Base-by-base conservation (phyloP, 768 basidiomycete genomes). In the Lactarius sp. region DNA sequence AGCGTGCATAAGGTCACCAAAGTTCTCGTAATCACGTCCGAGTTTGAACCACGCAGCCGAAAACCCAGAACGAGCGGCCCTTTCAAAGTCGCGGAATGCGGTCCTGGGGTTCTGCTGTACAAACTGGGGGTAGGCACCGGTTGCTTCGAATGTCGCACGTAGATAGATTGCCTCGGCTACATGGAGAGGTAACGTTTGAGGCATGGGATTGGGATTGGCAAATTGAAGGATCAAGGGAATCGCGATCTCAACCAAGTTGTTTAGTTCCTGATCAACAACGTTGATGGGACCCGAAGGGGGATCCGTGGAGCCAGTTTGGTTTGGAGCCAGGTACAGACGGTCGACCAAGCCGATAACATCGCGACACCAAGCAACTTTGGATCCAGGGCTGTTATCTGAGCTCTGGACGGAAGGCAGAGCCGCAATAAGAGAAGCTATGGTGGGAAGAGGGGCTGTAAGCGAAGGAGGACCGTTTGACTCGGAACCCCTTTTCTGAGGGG, bases 1-100 rank as follows among this genome's bases (percentile, higher is more conserved):
- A 1, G 95, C 94, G 49, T 87, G 83, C 0, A 74, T 67, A 1
- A 81, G 56, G 72, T 98, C 93, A 27, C 85, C 86, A 65, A 90
- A 93, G 51, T 84, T 85, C 76, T 98, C 95, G 71, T 98, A 97
- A 65, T 96, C 95, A 18, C 93, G 77, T 0, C 92, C 96, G 0
- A 98, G 81, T 31, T 87, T 81, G 76, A 94, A 97, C 95, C 96
- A 98, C 0, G 92, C 92, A n/a, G 82, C 76, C 3, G 80, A 76
- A 66, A 85, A 88, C 0, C 95, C 94, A 0, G 80, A 83, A 31
- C 90, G 79, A 0, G 94, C 95, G 2, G 92, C 85, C 1, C 79
- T 76, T 72, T 98, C 95, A 70, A 90, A 97, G 71, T 94, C 93
- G 27, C 92, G 80, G 76, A 98, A 98, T 1, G 96, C 94, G 7